Base-by-base conservation (phyloP, 108 stramenopile species). In the Tribonema minus region DNA sequence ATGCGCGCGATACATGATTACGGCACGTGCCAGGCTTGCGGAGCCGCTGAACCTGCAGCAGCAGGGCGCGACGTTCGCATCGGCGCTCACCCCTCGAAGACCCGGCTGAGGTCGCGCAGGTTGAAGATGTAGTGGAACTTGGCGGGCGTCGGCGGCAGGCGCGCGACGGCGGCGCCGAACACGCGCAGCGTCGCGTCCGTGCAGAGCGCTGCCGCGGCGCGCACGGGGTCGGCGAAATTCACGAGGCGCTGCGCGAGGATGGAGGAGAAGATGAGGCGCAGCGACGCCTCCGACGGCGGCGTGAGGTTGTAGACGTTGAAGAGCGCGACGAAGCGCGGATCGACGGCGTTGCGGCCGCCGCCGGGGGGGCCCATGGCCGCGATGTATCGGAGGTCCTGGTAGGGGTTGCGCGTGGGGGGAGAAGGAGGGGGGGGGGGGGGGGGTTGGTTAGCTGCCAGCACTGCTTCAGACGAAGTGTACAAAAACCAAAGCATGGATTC, bases 111-210 rank as follows among this genome's bases (percentile, higher is more conserved):
- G 61, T 90, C 90, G 7, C 90, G 68, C n/a, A 90, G 69, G 64
- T 89, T 90, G 81, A 89, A 90, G 35, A 89, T 88, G 81, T 90
- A 90, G 74, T 90, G 90, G 73, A 90, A 90, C 84, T 90, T 90
- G 63, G 82, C 64, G 2, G 90, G 90, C 37, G 90, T 90, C 7
- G 90, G 90, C 5, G 90, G 90, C 0, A 90, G 85, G 46, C 71
- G 58, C 54, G 88, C 85, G 0, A 88, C 69, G 23, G 88, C 81
- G 40, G 80, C 68, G 36, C 61, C 30, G 86, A 86, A 90, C 36
- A 90, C 33, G 3, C 54, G 33, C 64, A 90, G 70, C 25, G 83
- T 88, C 3, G 67, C 72, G 9, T 58, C 64, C 37, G 90, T 86
- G 30, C 89, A 29, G 65, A 87, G 86, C 1, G 70, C 35, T 2